Evolutionary conservation across 2,329 filamentous ascomycete genomes (phyloP), one percentile per base, ranked within the genome.

Genomic region (Daldinia eschscholtzii): DNA sequence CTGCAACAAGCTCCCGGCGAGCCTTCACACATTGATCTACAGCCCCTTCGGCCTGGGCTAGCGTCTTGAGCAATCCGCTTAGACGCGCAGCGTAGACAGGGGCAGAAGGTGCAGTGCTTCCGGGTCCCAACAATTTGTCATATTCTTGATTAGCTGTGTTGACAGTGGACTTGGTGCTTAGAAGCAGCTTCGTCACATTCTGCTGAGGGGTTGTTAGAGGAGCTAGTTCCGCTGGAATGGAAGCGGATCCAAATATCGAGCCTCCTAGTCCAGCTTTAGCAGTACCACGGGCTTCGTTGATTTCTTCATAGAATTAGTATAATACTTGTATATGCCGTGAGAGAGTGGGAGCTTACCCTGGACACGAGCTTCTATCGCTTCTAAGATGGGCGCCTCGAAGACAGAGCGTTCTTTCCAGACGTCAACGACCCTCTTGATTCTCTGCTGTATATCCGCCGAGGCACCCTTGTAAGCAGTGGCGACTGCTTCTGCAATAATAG

Each of bases 81-180:
- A 99, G 87, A 30, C 93, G 91, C 13, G 95, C 95, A 1, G 96
- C 96, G 77, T 97, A 93, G 20, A 99, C 94, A 0, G 96, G 94
- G 0, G 94, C 91, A 0, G 93, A 92, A 0, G 95, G 93, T 1
- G 91, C 83, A 1, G 88, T 84, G 0, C 87, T 87, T 30, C 85
- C 84, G 0, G 93, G 88, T 73, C 94, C 92, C 61, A 90, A 92
- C 76, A 97, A 86, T 79, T 95, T 97, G 57, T 92, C 89, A 76
- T 93, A 98, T 73, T 98, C 95, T 71, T 90, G 85, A 72, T 92
- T 91, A 50, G 95, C 94, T 12, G 88, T 87, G 60, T 88, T 88
- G 53, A 93, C 80, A 1, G 90, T 87, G 2, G 89, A 88, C 76
- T 90, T 92, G 15, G 91, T 87, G 9, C 89, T 86, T 10, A 91